Evolutionary conservation across 495 filamentous ascomycete genomes (phyloP).

Genomic region (Opeltia flavorubescens): DNA sequence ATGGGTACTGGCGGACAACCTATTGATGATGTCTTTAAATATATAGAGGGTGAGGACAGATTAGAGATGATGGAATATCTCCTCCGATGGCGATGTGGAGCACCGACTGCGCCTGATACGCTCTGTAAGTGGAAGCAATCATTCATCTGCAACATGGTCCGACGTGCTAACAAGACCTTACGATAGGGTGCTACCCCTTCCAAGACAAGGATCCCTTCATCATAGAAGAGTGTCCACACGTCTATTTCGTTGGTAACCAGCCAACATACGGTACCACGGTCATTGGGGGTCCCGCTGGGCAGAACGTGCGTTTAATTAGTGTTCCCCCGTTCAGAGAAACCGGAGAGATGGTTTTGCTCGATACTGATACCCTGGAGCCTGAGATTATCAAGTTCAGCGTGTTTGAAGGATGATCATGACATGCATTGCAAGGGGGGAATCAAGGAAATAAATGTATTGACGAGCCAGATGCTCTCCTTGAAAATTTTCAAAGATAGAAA

Average conservation of each 20-base stretch:
- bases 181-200: conserved; percentile 83
- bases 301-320: conserved; percentile 58
- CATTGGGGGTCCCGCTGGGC: conserved; percentile 48
- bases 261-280: conserved; percentile 63
- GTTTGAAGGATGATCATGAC: conserved; percentile 34
- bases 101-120: conserved; percentile 95
- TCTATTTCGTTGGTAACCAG: conserved; percentile 85
- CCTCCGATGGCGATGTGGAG: conserved; percentile 77
- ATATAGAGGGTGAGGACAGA: conserved; percentile 55
- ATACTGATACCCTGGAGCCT: conserved; percentile 68
- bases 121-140: conserved; percentile 54
- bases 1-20: conserved; percentile 83
- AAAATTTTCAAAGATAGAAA: not conserved
- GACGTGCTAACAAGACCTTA: not conserved
- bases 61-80: conserved; percentile 83
- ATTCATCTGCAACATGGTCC: not conserved
- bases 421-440: not conserved
- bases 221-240: conserved; percentile 66
- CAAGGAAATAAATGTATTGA: not conserved
- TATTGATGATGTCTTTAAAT: conserved; percentile 85
- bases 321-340: conserved; percentile 74
- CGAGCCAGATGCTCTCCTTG: too few relatives aligned
- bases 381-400: conserved; percentile 54
- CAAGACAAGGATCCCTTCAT: conserved; percentile 84
- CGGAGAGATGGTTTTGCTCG: conserved; percentile 69